Evolutionary conservation across 2,329 filamentous ascomycete species (phyloP).

Genomic region (Claviceps cyperi): DNA sequence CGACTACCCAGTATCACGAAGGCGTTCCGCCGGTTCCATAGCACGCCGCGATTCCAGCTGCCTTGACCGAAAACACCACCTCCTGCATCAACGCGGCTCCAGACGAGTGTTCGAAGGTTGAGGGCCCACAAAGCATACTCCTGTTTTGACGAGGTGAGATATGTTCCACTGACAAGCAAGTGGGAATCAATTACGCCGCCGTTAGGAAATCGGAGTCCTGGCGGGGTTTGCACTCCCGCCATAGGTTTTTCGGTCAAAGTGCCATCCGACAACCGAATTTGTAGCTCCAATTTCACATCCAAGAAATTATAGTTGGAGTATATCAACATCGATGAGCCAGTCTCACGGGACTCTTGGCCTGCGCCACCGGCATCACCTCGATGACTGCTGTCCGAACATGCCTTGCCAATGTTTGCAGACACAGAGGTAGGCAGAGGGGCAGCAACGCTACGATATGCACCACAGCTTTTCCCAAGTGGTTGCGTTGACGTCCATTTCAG

Average conservation of each 20-base stretch:
- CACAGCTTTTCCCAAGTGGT: slow-evolving; percentile 77
- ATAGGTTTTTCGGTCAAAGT: slow-evolving; percentile 76
- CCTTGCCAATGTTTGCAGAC: slow-evolving; percentile 50
- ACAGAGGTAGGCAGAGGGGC: slow-evolving; percentile 60
- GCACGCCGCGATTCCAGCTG: slow-evolving; percentile 89
- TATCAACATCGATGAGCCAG: slow-evolving; percentile 70
- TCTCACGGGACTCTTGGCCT: slow-evolving; percentile 38
- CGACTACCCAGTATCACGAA: slow-evolving; percentile 93
- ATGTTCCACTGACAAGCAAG: slow-evolving; percentile 94
- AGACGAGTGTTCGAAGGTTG: slow-evolving; percentile 74
- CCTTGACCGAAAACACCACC: slow-evolving; percentile 90
- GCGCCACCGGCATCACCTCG: slow-evolving; percentile 29
- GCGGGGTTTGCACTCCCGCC: slow-evolving; percentile 74
- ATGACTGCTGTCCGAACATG: slow-evolving; percentile 27
- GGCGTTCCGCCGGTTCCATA: slow-evolving; percentile 87
- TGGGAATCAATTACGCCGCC: slow-evolving; percentile 90
- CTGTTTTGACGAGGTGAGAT: slow-evolving; percentile 93
- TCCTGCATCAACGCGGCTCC: slow-evolving; percentile 91
- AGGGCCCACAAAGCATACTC: slow-evolving; percentile 96
- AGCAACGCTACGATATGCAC: slow-evolving; percentile 90
- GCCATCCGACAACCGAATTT: slow-evolving; percentile 75
- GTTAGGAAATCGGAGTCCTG: slow-evolving; percentile 87
- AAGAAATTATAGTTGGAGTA: slow-evolving; percentile 99
- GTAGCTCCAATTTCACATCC: slow-evolving; percentile 89
- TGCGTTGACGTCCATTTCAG: slow-evolving; percentile 91